Conservation (phyloP, 2,329 filamentous ascomycete species). For the Akanthomyces lecanii region DNA sequence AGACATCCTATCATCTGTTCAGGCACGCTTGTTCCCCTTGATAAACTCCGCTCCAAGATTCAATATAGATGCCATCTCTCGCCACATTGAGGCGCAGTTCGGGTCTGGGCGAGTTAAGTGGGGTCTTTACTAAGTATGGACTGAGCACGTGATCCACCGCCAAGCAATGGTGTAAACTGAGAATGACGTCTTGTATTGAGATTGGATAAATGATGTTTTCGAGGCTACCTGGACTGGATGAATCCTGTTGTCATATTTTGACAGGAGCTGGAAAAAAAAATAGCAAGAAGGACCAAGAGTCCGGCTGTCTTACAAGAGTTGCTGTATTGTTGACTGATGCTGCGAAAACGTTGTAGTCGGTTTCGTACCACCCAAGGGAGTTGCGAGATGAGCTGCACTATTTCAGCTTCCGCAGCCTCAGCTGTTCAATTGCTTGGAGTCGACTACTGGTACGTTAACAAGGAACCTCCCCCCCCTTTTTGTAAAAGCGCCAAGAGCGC, state of each 20-base stretch:
- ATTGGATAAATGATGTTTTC: neutral
- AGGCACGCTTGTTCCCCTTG: neutral
- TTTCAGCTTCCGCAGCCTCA: too few relatives aligned
- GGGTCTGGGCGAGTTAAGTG: neutral
- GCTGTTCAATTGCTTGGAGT: neutral
- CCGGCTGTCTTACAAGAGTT: too few relatives aligned
- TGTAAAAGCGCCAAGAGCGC: constrained; percentile 5
- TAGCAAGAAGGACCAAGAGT: too few relatives aligned
- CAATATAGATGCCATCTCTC: neutral
- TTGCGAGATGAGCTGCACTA: too few relatives aligned
- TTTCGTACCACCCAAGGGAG: too few relatives aligned
- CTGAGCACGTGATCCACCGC: constrained; percentile 14
- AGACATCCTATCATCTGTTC: too few relatives aligned
- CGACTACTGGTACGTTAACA: too few relatives aligned
- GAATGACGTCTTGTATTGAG: constrained; percentile 12
- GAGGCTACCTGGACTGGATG: too few relatives aligned
- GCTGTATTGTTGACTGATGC: too few relatives aligned
- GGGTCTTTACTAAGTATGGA: neutral
- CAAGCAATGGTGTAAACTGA: constrained; percentile 2
- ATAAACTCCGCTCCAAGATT: neutral
- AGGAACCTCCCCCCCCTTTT: neutral
- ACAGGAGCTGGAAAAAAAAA: neutral
- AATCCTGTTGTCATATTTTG: too few relatives aligned
- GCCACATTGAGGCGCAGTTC: constrained; percentile 10
- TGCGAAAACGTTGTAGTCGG: too few relatives aligned